Base-by-base conservation (phyloP, 2,329 filamentous ascomycete species). In the Sodiomyces alkalinus region DNA sequence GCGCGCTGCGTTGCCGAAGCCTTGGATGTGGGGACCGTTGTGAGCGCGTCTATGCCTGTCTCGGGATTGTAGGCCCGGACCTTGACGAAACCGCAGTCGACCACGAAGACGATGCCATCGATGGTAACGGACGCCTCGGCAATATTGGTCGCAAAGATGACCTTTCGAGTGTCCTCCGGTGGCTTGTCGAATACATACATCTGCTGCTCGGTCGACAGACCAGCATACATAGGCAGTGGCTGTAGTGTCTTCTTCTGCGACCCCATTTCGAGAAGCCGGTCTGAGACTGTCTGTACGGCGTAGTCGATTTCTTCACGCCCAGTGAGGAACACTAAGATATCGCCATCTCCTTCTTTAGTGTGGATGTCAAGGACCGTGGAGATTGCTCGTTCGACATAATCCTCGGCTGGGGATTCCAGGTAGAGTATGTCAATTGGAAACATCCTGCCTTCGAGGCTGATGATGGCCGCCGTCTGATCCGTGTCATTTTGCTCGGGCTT, bases 71-170 rank as follows among this genome's bases (percentile, higher is more conserved):
- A 96, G 6, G 80, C 78, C 21, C 85, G 73, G 13, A 93, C 60
- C 49, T 96, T 96, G 39, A 92, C 85, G 46, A 82, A 94, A 2
- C 90, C 90, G 29, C 72, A 76, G 50, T 98, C 90, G 27, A 96
- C 60, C 5, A 98, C 87, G 44, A 82, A 92, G 30, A 85, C 75
- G 34, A 96, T 86, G 3, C 83, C 85, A 29, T 90, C 77, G 31
- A 96, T 92, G 11, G 90, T 96, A 23, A 98, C 79, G 2, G 83
- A 93, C 4, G 90, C 87, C 58, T 98, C 90, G 9, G 90, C 85
- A 38, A 96, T 94, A 47, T 96, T 96, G 33, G 90, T 96, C 4
- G 82, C 79, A 39, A 94, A 76, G 19, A 98, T 80, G 21, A 94
- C 80, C 47, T 96, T 96, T 22, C 90, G 70, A 2, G 76, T 86